Conservation (phyloP, 352 stramenopile species). For the Phytophthora colocasiae region DNA sequence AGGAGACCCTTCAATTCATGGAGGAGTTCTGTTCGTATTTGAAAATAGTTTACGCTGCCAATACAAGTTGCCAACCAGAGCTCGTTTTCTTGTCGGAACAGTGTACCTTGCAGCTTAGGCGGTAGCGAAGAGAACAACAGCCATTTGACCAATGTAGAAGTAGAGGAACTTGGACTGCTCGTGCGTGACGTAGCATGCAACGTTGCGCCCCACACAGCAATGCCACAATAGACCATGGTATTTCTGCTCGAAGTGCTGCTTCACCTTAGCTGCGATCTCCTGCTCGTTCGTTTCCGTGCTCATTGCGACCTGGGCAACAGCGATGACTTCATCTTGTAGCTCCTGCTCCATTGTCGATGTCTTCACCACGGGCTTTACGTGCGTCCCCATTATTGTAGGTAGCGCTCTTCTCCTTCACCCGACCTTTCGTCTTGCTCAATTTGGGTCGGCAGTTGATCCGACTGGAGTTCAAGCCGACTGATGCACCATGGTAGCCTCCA, state of each 20-base stretch:
- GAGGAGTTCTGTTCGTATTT: slow-evolving; percentile 33
- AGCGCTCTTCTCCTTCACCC: slow-evolving; percentile 4
- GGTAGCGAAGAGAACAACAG: slow-evolving; percentile 92
- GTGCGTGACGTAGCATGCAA: slow-evolving; percentile 95
- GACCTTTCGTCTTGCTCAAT: slow-evolving; percentile 25
- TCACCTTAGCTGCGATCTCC: slow-evolving; percentile 92
- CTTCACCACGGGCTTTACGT: slow-evolving; percentile 88
- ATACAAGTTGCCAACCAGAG: background rate
- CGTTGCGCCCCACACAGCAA: slow-evolving; percentile 95
- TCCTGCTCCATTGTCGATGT: slow-evolving; percentile 90
- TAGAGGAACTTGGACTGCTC: slow-evolving; percentile 96
- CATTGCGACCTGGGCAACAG: slow-evolving; percentile 80
- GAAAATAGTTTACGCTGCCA: slow-evolving; percentile 32
- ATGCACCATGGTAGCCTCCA: slow-evolving; percentile 22
- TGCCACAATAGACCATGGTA: slow-evolving; percentile 93
- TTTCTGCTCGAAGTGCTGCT: slow-evolving; percentile 93
- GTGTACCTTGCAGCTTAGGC: slow-evolving; percentile 38
- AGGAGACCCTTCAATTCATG: slow-evolving; percentile 14
- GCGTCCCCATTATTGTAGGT: slow-evolving; percentile 60
- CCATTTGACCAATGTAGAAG: slow-evolving; percentile 96
- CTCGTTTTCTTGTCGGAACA: slow-evolving; percentile 10
- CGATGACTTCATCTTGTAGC: slow-evolving; percentile 85
- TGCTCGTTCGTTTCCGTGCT: slow-evolving; percentile 86
- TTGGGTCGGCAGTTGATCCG: slow-evolving; percentile 17
- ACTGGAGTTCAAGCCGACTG: background rate